Evolutionary conservation across 306 rosid species (phyloP), one percentile per base, ranked within the genome.

Genomic region (Ormosia semicastrata): DNA sequence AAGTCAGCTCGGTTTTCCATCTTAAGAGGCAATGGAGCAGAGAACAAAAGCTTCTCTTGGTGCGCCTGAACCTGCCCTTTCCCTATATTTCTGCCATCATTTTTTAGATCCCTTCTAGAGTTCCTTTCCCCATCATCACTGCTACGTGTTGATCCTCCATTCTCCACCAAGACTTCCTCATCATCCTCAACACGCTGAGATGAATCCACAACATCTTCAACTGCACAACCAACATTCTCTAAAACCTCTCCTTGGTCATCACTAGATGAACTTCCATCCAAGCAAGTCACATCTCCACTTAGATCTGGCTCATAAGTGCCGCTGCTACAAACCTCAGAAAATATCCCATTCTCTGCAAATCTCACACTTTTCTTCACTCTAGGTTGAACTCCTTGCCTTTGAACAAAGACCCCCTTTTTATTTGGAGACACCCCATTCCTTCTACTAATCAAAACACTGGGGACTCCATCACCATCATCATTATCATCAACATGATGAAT

Each of bases 11-110:
- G 89, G 40, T 88, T 80, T 84, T 92, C 99, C 99, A 96, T 96
- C 81, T 87, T 90, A 66, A 91, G 71, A 15, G 97, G 98, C 86
- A 90, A 69, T 18, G 99, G 98, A 54, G 98, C 87, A 7, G 97
- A 85, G 83, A 91, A 92, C 56, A 89, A 52, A 80, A 85, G 44
- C 74, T 57, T 83, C 37, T 72, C 91, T 64, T 79, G 84, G 36
- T 30, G 64, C 7, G 10, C 74, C 69, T 79, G 85, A 75, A 10
- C 69, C 66, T 50, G 75, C 76, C 66, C 89, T 83, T 67, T 73
- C 75, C 65, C 73, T 44, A 73, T 73, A 76, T 68, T 73, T 68
- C 43, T 73, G 30, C 63, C 81, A 37, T 57, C 87, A 54, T 83
- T 86, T 39, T 52, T 75, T 4, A 66, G 56, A 65, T 43, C 47